Evolutionary conservation across 495 filamentous ascomycete genomes (phyloP).

Genomic region (Umbilicaria muhlenbergii): DNA sequence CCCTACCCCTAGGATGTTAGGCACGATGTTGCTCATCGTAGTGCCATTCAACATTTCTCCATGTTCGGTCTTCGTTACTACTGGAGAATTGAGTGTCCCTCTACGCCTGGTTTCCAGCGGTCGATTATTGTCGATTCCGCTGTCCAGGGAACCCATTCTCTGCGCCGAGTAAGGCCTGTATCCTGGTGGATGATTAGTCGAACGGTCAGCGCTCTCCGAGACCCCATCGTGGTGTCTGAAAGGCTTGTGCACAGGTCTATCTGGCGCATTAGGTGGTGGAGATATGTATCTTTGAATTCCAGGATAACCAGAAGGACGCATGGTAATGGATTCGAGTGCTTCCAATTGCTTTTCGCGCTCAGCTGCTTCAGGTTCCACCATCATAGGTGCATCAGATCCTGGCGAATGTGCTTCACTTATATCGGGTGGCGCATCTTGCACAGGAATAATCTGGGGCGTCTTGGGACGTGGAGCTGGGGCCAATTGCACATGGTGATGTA

Average conservation of each 20-base stretch:
- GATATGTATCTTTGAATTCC: too few species aligned
- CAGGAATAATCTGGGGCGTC: too few species aligned
- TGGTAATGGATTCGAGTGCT: too few species aligned
- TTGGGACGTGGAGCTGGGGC: too few species aligned
- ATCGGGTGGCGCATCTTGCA: too few species aligned
- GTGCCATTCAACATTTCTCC: too few species aligned
- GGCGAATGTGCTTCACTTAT: background rate
- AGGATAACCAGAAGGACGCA: too few species aligned
- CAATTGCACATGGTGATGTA: too few species aligned
- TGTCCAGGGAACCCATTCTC: conserved; percentile 8
- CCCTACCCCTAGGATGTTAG: too few species aligned
- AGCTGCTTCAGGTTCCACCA: background rate
- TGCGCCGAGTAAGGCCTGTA: conserved; percentile 12
- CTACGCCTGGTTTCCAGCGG: background rate
- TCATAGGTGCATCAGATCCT: background rate
- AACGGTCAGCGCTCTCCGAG: conserved; percentile 10
- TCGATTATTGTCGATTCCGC: background rate
- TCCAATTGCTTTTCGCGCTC: background rate
- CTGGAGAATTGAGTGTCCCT: background rate
- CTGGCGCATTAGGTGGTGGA: background rate
- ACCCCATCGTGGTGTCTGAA: conserved; percentile 31
- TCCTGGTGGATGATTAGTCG: conserved; percentile 9
- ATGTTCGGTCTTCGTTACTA: background rate
- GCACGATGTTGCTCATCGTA: too few species aligned
- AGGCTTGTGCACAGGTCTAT: conserved; percentile 28